Percentiles rank a stretch among this genome's conserved stretches.
These are phyloP conservation scores for Nymphaea colorata DNA, from an alignment of 164 flowering plant species.

Conservation along the genomic window DNA sequence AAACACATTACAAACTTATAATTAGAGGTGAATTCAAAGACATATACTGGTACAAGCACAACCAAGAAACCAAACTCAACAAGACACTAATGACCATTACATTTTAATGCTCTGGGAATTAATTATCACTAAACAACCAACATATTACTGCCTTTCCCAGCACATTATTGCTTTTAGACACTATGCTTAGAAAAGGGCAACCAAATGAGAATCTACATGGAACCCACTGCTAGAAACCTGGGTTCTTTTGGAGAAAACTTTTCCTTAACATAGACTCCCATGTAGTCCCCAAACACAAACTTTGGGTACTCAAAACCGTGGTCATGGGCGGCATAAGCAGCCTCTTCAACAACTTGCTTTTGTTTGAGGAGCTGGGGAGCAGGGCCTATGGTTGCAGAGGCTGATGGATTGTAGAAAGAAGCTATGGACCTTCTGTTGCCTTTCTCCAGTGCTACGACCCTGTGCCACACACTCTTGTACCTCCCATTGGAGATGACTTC, in stretches of 20 bases:
- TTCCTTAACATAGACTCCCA: conserved; percentile 62
- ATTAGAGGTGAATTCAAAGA: too few relatives aligned
- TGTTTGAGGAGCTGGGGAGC: conserved; percentile 40
- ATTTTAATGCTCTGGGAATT: too few relatives aligned
- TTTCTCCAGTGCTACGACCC: conserved; percentile 34
- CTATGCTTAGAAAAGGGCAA: too few relatives aligned
- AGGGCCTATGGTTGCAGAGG: conserved; percentile 67
- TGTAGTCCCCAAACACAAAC: conserved; percentile 86
- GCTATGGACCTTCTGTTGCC: conserved; percentile 83
- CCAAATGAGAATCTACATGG: not conserved
- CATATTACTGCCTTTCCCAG: too few relatives aligned
- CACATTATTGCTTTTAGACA: too few relatives aligned
- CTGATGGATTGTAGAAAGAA: conserved; percentile 78
- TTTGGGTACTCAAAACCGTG: conserved; percentile 33
- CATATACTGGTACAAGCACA: too few relatives aligned
- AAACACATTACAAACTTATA: too few relatives aligned
- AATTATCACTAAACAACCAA: too few relatives aligned
- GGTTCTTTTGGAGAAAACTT: conserved; percentile 90
- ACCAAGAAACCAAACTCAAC: too few relatives aligned
- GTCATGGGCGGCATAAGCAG: conserved; percentile 7
- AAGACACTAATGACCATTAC: too few relatives aligned
- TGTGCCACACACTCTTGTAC: conserved; percentile 87
- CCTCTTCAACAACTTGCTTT: not conserved
- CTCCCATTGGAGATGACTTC: conserved; percentile 83
- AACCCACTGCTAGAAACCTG: conserved; percentile 60